A percentile compares a stretch with the other conserved stretches of the same genome.
Evolutionary conservation across 257 asterid genomes (phyloP).

Genomic region (Plantago major): DNA sequence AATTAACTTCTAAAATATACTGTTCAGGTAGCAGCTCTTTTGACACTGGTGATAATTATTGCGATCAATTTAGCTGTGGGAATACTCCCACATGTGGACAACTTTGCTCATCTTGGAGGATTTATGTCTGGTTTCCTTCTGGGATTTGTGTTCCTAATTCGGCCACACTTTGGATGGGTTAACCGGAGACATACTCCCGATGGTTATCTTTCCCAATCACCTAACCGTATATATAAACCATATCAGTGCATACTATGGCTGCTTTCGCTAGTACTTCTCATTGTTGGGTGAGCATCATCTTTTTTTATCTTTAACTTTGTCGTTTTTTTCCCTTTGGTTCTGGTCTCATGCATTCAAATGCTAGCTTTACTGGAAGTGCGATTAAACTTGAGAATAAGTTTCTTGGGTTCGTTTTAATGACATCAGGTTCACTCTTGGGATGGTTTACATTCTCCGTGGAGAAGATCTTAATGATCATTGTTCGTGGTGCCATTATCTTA

Average conservation of each 20-base stretch:
- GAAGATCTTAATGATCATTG: slow-evolving; percentile 77
- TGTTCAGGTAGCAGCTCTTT: slow-evolving; percentile 56
- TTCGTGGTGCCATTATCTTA: slow-evolving; percentile 90
- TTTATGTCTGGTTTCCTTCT: slow-evolving; percentile 80
- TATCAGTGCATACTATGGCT: slow-evolving; percentile 79
- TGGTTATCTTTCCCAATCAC: slow-evolving; percentile 33
- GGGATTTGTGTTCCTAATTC: slow-evolving; percentile 78
- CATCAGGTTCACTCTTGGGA: slow-evolving; percentile 53
- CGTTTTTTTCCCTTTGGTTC: not conserved
- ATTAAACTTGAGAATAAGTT: not conserved
- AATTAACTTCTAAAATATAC: not conserved
- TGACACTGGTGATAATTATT: slow-evolving; percentile 67
- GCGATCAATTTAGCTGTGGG: slow-evolving; percentile 73
- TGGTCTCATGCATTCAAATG: not conserved
- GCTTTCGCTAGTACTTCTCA: slow-evolving; percentile 55
- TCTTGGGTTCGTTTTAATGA: not conserved
- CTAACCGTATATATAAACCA: slow-evolving; percentile 50
- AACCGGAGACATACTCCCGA: slow-evolving; percentile 59
- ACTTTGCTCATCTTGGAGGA: slow-evolving; percentile 92
- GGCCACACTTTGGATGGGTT: slow-evolving; percentile 92
- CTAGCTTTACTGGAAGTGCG: too few species aligned
- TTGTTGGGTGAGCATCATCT: slow-evolving; percentile 53
- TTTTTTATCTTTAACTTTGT: not conserved
- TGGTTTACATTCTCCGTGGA: slow-evolving; percentile 78
- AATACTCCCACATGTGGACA: slow-evolving; percentile 88